These are phyloP conservation scores for Fusarium graminum DNA, from an alignment of 2,329 filamentous ascomycete species.

Conservation along the genomic window DNA sequence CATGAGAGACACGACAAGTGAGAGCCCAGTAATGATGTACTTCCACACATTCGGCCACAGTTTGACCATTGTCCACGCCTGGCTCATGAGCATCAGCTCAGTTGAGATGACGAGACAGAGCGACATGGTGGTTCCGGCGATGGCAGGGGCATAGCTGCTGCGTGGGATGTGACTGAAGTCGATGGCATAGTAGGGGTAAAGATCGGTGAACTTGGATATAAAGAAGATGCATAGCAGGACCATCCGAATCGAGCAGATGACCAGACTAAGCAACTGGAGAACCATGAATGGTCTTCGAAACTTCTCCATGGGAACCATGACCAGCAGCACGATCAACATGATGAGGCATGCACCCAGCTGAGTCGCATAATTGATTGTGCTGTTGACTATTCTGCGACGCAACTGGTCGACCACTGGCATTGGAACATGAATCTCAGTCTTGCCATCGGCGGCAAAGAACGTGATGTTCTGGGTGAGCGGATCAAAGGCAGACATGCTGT, in stretches of 20 bases:
- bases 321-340: constrained; percentile 73
- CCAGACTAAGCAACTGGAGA: constrained; percentile 72
- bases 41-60: constrained; percentile 60
- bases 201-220: constrained; percentile 69
- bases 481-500: constrained; percentile 51
- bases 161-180: constrained; percentile 66
- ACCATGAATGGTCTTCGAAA: constrained; percentile 73
- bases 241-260: constrained; percentile 71
- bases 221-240: constrained; percentile 70
- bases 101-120: constrained; percentile 61
- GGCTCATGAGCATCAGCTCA: constrained; percentile 62
- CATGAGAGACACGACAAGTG: constrained; percentile 53
- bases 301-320: constrained; percentile 76
- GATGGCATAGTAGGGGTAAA: constrained; percentile 69
- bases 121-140: constrained; percentile 58
- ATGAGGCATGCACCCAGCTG: constrained; percentile 78
- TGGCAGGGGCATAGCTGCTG: constrained; percentile 54
- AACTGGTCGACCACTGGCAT: constrained; percentile 52
- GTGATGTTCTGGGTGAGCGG: constrained; percentile 54
- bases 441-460: constrained; percentile 53
- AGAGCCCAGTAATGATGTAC: constrained; percentile 49
- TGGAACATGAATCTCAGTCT: constrained; percentile 51
- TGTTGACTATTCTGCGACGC: constrained; percentile 52
- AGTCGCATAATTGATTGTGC: constrained; percentile 73
- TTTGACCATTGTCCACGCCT: constrained; percentile 66